A percentile compares a stretch with the other conserved stretches of the same genome.
phyloP scores from a whole-genome alignment of 495 filamentous ascomycete genomes.

The Amphirosellinia nigrospora region DNA sequence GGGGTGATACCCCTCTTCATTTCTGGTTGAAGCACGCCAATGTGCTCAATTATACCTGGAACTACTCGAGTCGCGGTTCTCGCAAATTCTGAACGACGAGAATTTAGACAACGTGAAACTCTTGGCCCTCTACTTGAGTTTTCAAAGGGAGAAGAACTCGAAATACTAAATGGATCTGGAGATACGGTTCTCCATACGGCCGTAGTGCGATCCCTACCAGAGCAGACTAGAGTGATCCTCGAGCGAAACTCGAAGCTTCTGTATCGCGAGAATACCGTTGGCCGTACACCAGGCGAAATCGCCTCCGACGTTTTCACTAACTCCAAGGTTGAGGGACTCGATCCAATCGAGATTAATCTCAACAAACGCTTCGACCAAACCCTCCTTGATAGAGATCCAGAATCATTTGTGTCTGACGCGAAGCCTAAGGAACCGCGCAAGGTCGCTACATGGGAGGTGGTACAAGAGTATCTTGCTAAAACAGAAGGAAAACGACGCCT shows the following conservation, averaged over 20 bases:
- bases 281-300: conserved; percentile 70
- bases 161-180: conserved; percentile 68
- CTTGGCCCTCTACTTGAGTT: conserved; percentile 56
- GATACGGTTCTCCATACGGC: conserved; percentile 68
- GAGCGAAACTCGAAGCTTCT: conserved; percentile 62
- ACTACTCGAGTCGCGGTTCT: neutral
- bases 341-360: neutral
- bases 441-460: conserved; percentile 40
- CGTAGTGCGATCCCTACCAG: conserved; percentile 46
- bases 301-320: conserved; percentile 60
- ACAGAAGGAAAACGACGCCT: conserved; percentile 59
- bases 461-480: conserved; percentile 37
- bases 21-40: conserved; percentile 40
- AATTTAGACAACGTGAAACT: conserved; percentile 32
- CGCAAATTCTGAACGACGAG: conserved; percentile 13
- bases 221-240: conserved; percentile 56
- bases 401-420: conserved; percentile 15
- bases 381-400: conserved; percentile 23
- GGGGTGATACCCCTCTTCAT: conserved; percentile 51
- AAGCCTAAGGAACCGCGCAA: conserved; percentile 24
- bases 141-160: conserved; percentile 59
- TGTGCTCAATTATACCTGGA: neutral
- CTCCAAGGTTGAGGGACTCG: conserved; percentile 26
- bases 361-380: neutral
- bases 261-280: conserved; percentile 72